A percentile compares a stretch with the other conserved stretches of the same genome.
These are phyloP conservation scores for Eragrostis nindensis DNA, from an alignment of 176 grass and related monocot species.

Conservation along the genomic window DNA sequence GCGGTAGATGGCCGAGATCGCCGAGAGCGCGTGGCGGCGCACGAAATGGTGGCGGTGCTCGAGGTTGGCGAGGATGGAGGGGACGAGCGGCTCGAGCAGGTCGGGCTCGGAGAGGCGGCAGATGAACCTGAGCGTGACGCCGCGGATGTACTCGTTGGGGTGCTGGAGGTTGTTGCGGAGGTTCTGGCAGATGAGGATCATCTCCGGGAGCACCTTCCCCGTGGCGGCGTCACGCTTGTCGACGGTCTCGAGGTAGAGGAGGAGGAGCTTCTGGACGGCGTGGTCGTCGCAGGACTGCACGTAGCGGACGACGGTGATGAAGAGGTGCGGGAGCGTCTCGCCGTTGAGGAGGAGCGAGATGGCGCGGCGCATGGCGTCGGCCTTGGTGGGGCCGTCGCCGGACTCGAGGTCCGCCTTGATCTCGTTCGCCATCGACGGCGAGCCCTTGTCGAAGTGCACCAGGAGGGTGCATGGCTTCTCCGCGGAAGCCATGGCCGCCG, in stretches of 20 bases:
- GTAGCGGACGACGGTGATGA: not conserved
- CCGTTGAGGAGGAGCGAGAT: not conserved
- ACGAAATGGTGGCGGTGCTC: not conserved
- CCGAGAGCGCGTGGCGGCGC: not conserved
- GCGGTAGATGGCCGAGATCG: not conserved
- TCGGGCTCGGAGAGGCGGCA: conserved; percentile 65
- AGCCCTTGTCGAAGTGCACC: not conserved
- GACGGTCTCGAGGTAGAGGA: not conserved
- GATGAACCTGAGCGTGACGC: conserved; percentile 67
- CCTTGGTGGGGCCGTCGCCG: not conserved
- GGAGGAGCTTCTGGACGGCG: not conserved
- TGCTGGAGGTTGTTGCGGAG: conserved; percentile 71
- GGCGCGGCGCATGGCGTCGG: not conserved
- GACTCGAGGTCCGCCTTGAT: not conserved
- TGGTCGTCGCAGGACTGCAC: not conserved
- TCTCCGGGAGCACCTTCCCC: not conserved
- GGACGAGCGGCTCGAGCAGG: conserved; percentile 49
- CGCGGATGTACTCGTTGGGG: conserved; percentile 81
- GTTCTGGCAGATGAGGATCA: not conserved
- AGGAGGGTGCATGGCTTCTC: not conserved
- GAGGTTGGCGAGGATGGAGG: not conserved
- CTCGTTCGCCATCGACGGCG: not conserved
- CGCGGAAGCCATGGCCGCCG: too few relatives aligned
- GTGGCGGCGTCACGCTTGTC: not conserved
- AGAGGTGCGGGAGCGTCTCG: not conserved